phyloP scores from a whole-genome alignment of 1,284 basidiomycete species.

The Neotropicomus parvogracilis region DNA sequence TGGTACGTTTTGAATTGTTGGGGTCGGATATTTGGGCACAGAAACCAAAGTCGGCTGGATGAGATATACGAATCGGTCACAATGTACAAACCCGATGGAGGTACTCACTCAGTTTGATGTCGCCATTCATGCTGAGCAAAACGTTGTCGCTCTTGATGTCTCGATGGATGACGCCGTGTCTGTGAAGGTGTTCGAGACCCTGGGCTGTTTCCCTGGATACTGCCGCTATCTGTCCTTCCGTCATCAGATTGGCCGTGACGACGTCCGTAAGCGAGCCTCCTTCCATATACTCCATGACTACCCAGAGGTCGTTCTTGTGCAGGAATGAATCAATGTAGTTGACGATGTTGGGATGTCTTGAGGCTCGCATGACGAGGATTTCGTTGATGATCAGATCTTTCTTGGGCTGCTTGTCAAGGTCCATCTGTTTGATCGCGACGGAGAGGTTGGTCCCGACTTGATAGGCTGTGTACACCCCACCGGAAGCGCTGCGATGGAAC shows the following conservation, averaged over 20 bases:
- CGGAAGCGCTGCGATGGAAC: conserved; percentile 69
- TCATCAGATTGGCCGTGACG: conserved; percentile 96
- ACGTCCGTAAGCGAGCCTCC: conserved; percentile 92
- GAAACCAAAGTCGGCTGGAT: conserved; percentile 94
- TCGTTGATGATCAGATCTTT: conserved; percentile 99
- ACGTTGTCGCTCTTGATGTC: conserved; percentile 99
- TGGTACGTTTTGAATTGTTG: conserved; percentile 88
- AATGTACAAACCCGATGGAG: background rate
- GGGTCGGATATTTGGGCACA: conserved; percentile 95
- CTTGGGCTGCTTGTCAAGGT: conserved; percentile 98
- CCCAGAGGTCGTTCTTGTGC: conserved; percentile 97
- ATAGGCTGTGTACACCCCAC: conserved; percentile 97
- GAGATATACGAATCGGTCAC: conserved; percentile 1
- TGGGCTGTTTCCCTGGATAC: conserved; percentile 88
- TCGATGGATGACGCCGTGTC: conserved; percentile 93
- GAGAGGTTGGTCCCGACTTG: conserved; percentile 91
- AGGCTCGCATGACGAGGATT: conserved; percentile 97
- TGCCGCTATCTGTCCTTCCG: conserved; percentile 90
- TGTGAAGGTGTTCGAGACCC: conserved; percentile 89
- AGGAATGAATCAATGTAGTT: conserved; percentile 99
- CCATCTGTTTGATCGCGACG: conserved; percentile 99
- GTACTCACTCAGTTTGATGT: conserved; percentile 93
- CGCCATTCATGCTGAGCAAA: conserved; percentile 85
- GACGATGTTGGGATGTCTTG: conserved; percentile 96
- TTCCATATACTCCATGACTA: conserved; percentile 99